Percentiles rank a stretch among this genome's conserved stretches.
These are phyloP conservation scores for Triticum turgidum DNA, from an alignment of 176 grass and related monocot genomes.

Conservation along the genomic window DNA sequence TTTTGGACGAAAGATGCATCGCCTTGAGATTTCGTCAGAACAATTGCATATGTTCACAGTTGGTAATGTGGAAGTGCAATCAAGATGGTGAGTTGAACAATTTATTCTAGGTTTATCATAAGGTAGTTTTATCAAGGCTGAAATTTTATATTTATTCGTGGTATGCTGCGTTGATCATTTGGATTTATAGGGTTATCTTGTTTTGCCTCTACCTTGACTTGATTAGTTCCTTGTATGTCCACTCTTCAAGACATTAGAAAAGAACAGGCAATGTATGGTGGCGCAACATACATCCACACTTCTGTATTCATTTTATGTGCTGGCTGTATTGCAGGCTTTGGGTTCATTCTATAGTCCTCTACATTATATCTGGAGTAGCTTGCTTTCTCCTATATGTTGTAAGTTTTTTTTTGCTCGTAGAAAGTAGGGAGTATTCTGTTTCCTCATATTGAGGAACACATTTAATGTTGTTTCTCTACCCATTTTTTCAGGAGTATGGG, in stretches of 20 bases:
- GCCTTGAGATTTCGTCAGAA: constrained; percentile 51
- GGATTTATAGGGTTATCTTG: constrained; percentile 10
- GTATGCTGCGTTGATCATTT: neutral
- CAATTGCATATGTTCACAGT: constrained; percentile 84
- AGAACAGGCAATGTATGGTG: neutral
- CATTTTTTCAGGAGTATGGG: constrained; percentile 63
- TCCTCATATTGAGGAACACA: neutral
- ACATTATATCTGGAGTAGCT: constrained; percentile 81
- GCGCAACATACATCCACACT: neutral
- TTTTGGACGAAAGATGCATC: constrained; percentile 65
- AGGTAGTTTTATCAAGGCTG: neutral
- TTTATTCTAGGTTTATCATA: neutral
- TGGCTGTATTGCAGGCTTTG: constrained; percentile 71
- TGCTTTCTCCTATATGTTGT: constrained; percentile 90
- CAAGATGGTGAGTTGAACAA: constrained; percentile 64
- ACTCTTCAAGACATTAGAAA: constrained; percentile 11
- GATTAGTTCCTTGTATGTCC: neutral
- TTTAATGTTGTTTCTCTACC: neutral
- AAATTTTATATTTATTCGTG: neutral
- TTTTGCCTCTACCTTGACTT: neutral
- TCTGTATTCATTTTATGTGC: constrained; percentile 8
- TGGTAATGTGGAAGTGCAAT: constrained; percentile 55
- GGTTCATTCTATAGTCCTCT: constrained; percentile 83
- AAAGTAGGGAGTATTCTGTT: neutral
- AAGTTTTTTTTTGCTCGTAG: constrained; percentile 23